These are phyloP conservation scores for Botrytis cinerea DNA, from an alignment of 2,329 filamentous ascomycete genomes.

Conservation along the genomic window DNA sequence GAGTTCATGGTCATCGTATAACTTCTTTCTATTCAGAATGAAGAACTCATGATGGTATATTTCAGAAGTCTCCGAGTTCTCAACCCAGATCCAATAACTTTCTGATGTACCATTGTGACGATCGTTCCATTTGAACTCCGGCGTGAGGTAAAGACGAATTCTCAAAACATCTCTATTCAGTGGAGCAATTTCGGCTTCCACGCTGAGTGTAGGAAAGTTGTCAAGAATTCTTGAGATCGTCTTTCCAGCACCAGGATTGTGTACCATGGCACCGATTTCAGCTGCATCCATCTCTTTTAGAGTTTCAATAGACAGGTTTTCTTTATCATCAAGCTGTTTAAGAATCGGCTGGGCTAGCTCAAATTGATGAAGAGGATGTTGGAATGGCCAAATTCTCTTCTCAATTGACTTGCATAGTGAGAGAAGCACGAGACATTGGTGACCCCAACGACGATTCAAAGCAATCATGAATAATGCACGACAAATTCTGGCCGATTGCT, in stretches of 20 bases:
- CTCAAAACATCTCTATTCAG: conserved; percentile 91
- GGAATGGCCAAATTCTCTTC: conserved; percentile 90
- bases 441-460: conserved; percentile 90
- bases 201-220: conserved; percentile 87
- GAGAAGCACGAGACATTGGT: conserved; percentile 88
- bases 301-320: conserved; percentile 73
- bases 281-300: conserved; percentile 90
- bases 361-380: conserved; percentile 94
- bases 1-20: conserved; percentile 94
- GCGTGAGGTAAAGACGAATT: conserved; percentile 82
- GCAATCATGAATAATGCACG: conserved; percentile 97
- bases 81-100: conserved; percentile 98
- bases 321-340: conserved; percentile 81
- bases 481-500: conserved; percentile 93
- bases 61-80: conserved; percentile 95
- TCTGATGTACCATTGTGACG: conserved; percentile 91
- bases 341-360: conserved; percentile 83
- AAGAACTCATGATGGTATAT: conserved; percentile 99
- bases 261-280: conserved; percentile 88
- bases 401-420: conserved; percentile 97
- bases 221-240: conserved; percentile 79
- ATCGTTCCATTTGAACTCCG: conserved; percentile 95
- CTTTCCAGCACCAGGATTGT: conserved; percentile 84
- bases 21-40: conserved; percentile 83
- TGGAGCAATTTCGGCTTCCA: conserved; percentile 93